A percentile compares a stretch with the other conserved stretches of the same genome.
Conservation (phyloP, 2,329 filamentous ascomycete genomes). For the Claviceps humidiphila region DNA sequence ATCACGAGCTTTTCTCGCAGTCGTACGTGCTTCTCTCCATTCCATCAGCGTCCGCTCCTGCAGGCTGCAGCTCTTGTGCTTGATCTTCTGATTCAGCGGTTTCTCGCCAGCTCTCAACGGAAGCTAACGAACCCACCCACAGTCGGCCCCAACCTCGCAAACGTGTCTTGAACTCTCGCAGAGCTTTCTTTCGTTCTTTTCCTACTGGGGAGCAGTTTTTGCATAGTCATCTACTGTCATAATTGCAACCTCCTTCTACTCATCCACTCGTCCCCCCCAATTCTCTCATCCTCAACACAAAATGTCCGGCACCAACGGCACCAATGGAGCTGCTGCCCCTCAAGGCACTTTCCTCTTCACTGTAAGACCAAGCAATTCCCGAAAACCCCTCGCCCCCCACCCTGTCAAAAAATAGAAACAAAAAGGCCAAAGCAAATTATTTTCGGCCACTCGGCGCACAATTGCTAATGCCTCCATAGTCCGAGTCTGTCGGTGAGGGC, state of each 20-base stretch:
- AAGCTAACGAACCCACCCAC: not conserved
- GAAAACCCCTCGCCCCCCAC: not conserved
- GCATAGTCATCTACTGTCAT: not conserved
- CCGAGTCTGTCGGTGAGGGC: slow-evolving; percentile 79
- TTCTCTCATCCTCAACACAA: slow-evolving; percentile 8
- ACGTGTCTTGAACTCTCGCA: slow-evolving; percentile 1
- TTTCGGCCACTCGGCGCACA: not conserved
- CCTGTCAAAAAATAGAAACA: not conserved
- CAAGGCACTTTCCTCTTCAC: slow-evolving; percentile 74
- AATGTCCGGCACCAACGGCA: slow-evolving; percentile 44
- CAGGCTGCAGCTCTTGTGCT: not conserved
- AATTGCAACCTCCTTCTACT: not conserved
- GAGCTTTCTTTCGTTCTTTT: not conserved
- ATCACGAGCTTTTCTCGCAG: not conserved
- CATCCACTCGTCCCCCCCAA: not conserved
- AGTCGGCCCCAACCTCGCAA: not conserved
- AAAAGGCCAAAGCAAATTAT: not conserved
- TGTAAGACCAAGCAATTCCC: slow-evolving; percentile 26
- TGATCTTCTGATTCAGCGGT: too few species aligned
- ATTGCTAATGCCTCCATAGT: slow-evolving; percentile 32
- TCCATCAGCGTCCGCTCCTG: not conserved
- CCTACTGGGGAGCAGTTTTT: not conserved
- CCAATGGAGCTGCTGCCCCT: slow-evolving; percentile 26
- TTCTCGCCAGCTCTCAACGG: not conserved
- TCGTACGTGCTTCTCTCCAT: not conserved